Evolutionary conservation across 192 early-diverging fungal genomes (phyloP).

Genomic region (Rhizophagus sp.): DNA sequence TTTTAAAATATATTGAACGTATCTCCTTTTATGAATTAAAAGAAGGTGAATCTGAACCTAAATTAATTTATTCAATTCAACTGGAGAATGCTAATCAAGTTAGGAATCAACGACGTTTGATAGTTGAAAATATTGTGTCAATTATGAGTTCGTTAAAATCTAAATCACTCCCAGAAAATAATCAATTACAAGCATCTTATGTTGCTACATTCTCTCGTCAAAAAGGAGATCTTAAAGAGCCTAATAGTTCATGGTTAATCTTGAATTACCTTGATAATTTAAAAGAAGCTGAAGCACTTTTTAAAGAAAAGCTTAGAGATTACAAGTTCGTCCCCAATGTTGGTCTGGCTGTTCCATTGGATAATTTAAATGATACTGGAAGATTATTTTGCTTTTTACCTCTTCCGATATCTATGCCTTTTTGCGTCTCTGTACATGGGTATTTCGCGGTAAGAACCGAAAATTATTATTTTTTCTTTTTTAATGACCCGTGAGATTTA

Average conservation of each 20-base stretch:
- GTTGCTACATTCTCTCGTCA: neutral
- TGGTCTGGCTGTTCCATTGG: neutral
- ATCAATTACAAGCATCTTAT: neutral
- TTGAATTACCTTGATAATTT: neutral
- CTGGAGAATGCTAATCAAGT: neutral
- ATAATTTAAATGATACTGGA: neutral
- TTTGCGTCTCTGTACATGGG: neutral
- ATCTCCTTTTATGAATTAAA: too few species aligned
- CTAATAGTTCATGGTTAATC: neutral
- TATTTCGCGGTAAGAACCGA: neutral
- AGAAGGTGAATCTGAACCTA: too few species aligned
- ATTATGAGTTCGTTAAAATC: neutral
- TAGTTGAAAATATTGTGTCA: neutral
- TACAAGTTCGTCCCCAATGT: neutral
- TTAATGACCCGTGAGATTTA: too few species aligned
- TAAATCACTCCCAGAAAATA: neutral
- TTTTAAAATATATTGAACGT: too few species aligned
- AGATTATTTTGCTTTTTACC: conserved; percentile 5
- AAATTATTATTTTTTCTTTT: too few species aligned
- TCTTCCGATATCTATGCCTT: neutral
- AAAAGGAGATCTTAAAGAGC: neutral
- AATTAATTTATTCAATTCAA: too few species aligned
- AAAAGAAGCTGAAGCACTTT: neutral
- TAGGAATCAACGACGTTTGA: neutral
- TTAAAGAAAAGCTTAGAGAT: neutral